Evolutionary conservation across 2,329 filamentous ascomycete genomes (phyloP), one percentile per base, ranked within the genome.

Genomic region (Apiospora sp.): DNA sequence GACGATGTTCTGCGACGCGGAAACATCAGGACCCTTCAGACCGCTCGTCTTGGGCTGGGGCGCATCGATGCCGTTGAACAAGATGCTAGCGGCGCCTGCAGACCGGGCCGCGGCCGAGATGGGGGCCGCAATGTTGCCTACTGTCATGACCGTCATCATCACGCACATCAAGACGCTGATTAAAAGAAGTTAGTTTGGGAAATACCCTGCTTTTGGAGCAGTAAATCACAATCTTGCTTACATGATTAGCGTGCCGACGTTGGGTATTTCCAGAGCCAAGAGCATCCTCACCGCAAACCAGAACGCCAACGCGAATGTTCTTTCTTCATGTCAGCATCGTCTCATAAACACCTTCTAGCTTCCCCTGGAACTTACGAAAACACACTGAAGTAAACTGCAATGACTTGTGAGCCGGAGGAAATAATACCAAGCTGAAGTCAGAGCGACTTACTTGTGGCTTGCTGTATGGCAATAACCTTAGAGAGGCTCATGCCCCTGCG

Each of bases 21-120:
- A 85, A 12, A 86, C 85, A 24, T 88, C 84, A 0, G 86, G 86
- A 1, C 83, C 71, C 80, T 64, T 85, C 12, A 88, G 76, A 2
- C 84, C 85, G 22, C 81, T 83, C 0, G 77, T 48, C 43, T 48
- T 46, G n/a, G 67, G 67, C n/a, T 12, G n/a, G 3, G 67, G 67
- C 13, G 67, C 67, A 13, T 68, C 67, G 12, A 68, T 68, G 14
- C 67, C 67, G 14, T 68, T 68, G 13, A 68, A 68, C 14, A 68
- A 5, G 24, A 68, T 68, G 24, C 67, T 30, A 7, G 67, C 67
- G 6, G 67, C 67, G 0, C 67, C 67, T 0, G 67, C 67, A 4
- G 67, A 68, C 30, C 67, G n/a, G 14, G 67, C 67, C 14, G 67
- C 67, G 41, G 67, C 67, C 24, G 67, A 68, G 14, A 68, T 19